A percentile compares a stretch with the other conserved stretches of the same genome.
phyloP scores from a whole-genome alignment of 305 asterid genomes.

The Galium porrigens region DNA sequence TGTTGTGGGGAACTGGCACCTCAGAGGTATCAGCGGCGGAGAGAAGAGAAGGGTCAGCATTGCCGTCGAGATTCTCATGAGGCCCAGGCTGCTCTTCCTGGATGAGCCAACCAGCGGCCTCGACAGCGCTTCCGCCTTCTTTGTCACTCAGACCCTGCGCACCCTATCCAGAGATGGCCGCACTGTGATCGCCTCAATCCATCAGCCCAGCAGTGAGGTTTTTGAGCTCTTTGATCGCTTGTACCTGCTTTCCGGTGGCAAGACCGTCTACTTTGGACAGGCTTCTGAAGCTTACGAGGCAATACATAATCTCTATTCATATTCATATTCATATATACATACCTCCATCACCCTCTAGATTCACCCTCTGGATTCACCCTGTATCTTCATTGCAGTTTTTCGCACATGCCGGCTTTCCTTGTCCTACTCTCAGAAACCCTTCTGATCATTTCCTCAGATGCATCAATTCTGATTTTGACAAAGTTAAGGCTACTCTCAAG shows the following conservation, averaged over 20 bases:
- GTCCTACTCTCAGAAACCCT: slow-evolving; percentile 82
- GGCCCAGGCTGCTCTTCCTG: slow-evolving; percentile 84
- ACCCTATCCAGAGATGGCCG: slow-evolving; percentile 78
- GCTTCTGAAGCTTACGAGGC: slow-evolving; percentile 90
- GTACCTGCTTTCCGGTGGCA: slow-evolving; percentile 78
- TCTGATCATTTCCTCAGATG: slow-evolving; percentile 88
- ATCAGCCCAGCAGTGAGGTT: slow-evolving; percentile 95
- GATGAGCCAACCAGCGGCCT: slow-evolving; percentile 99
- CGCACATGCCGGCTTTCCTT: slow-evolving; percentile 87
- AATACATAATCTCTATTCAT: not conserved
- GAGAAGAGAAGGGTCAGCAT: slow-evolving; percentile 87
- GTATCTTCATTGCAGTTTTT: slow-evolving; percentile 41
- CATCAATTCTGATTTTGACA: slow-evolving; percentile 82
- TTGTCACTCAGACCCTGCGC: slow-evolving; percentile 77
- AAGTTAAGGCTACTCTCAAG: slow-evolving; percentile 87
- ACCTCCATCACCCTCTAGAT: no score
- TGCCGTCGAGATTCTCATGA: slow-evolving; percentile 74
- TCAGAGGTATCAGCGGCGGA: slow-evolving; percentile 90
- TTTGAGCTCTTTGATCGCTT: slow-evolving; percentile 80
- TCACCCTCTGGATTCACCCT: no score
- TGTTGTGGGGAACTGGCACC: slow-evolving; percentile 84
- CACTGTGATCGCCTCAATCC: slow-evolving; percentile 87
- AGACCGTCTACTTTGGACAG: slow-evolving; percentile 79
- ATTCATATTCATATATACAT: no score
- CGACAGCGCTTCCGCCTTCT: slow-evolving; percentile 97